A percentile compares a stretch with the other conserved stretches of the same genome.
These are phyloP conservation scores for Torulaspora pretoriensis DNA, from an alignment of 1,139 yeast genomes.

Conservation along the genomic window DNA sequence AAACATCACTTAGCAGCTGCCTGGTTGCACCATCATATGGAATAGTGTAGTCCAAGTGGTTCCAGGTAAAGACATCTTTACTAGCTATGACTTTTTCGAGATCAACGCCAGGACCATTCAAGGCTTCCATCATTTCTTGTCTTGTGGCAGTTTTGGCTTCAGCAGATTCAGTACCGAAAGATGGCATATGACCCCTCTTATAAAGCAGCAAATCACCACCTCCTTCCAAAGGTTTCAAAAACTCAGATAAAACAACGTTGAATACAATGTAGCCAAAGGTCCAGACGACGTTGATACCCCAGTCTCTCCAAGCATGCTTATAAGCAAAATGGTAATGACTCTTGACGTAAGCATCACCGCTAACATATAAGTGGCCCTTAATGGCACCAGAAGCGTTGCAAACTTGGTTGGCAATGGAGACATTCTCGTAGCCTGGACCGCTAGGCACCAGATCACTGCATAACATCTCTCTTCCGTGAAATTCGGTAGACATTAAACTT, in stretches of 20 bases:
- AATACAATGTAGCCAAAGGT: slow-evolving; percentile 46
- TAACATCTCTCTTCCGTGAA: slow-evolving; percentile 46
- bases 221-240: slow-evolving; percentile 47
- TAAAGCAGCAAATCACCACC: slow-evolving; percentile 58
- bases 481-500: slow-evolving; percentile 54
- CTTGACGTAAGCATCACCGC: slow-evolving; percentile 47
- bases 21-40: slow-evolving; percentile 48
- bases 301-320: slow-evolving; percentile 61
- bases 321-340: slow-evolving; percentile 42
- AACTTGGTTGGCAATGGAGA: slow-evolving; percentile 42
- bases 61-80: slow-evolving; percentile 53
- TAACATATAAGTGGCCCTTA: slow-evolving; percentile 44
- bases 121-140: slow-evolving; percentile 43
- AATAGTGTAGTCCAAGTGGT: slow-evolving; percentile 48
- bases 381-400: slow-evolving; percentile 49
- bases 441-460: slow-evolving; percentile 51
- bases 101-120: slow-evolving; percentile 42
- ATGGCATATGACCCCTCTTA: slow-evolving; percentile 53
- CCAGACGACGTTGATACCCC: slow-evolving; percentile 58
- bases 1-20: slow-evolving; percentile 50
- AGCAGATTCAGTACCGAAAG: slow-evolving; percentile 39
- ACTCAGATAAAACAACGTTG: slow-evolving; percentile 49
- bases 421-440: slow-evolving; percentile 48
- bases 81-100: slow-evolving; percentile 38
- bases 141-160: slow-evolving; percentile 43